Conservation (phyloP, 2,329 filamentous ascomycete genomes). For the Cryphonectria nitschkei region DNA sequence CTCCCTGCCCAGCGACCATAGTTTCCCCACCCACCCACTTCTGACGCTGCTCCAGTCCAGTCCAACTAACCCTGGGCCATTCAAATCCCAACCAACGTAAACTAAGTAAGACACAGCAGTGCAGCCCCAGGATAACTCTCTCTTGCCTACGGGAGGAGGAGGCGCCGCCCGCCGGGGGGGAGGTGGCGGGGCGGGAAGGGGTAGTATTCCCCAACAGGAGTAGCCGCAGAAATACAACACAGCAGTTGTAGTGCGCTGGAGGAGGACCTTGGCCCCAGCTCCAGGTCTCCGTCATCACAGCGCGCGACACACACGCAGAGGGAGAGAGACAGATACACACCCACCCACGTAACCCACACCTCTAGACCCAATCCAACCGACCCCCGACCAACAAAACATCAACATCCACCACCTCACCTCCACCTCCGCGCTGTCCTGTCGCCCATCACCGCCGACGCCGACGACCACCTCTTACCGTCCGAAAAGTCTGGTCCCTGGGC, state of each 20-base stretch:
- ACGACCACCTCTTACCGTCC: conserved; percentile 15
- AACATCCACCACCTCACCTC: conserved; percentile 14
- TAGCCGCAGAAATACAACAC: conserved; percentile 9
- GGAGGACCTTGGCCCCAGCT: background rate
- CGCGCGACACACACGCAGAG: background rate
- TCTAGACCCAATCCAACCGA: background rate
- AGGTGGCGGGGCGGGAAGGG: no score
- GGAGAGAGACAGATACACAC: background rate
- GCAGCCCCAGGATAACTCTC: background rate
- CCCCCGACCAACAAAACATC: conserved; percentile 18
- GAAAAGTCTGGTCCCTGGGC: conserved; percentile 20
- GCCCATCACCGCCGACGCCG: conserved; percentile 21
- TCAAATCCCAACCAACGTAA: background rate
- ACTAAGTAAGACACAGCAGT: background rate
- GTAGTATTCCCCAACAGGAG: background rate
- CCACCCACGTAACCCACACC: background rate
- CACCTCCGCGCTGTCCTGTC: conserved; percentile 6
- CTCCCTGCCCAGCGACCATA: background rate
- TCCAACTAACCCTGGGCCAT: background rate
- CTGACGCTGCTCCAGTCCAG: background rate
- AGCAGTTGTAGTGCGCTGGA: background rate
- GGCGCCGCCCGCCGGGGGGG: background rate
- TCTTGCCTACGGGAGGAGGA: background rate
- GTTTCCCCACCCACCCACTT: background rate
- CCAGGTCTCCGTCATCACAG: conserved; percentile 15